Base-by-base conservation (phyloP, 805 yeast species). In the Candida nitratophila region DNA sequence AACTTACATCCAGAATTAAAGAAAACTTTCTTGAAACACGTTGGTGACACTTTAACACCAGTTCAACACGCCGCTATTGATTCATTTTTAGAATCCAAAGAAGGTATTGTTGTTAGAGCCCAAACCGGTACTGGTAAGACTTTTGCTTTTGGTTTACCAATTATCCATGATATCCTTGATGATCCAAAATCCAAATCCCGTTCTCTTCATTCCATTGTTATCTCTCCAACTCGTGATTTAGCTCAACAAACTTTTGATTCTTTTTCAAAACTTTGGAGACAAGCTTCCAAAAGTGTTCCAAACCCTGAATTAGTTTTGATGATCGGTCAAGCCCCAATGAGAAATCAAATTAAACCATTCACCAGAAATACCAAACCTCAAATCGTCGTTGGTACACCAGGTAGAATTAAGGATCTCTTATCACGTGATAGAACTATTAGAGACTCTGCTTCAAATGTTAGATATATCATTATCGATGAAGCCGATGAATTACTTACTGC, bases 41-140 rank as follows among this genome's bases (percentile, higher is more conserved):
- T 76, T 47, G 75, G 78, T 2, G 61, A 61, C 7, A 66, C 70
- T 12, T 69, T 86, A 51, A 85, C 93, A 1, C 76, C 81, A 3
- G 91, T 85, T 26, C 95, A 86, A 60, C 74, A 76, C 45, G 68
- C 72, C 50, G 69, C 89, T 12, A 71, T 85, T 38, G 66, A 71
- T 40, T 83, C 86, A 20, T 64, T 84, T 34, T 55, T 67, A 15
- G 67, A 69, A 34, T 67, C 73, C n/a, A 61, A 70, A 16, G 65
- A 68, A 29, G 90, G 91, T 50, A 70, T 87, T 37, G 87, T 89
- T 20, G 89, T 88, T 33, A 74, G 95, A 55, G 96, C 97, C 24
- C 87, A 87, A 61, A 89, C 97, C 3, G 97, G 97, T 60, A 89
- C 97, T 2, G 97, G 97, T 56, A 89, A 89, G 62, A 89, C 97